phyloP scores from a whole-genome alignment of 768 basidiomycete genomes.

The Auricularia cornea region DNA sequence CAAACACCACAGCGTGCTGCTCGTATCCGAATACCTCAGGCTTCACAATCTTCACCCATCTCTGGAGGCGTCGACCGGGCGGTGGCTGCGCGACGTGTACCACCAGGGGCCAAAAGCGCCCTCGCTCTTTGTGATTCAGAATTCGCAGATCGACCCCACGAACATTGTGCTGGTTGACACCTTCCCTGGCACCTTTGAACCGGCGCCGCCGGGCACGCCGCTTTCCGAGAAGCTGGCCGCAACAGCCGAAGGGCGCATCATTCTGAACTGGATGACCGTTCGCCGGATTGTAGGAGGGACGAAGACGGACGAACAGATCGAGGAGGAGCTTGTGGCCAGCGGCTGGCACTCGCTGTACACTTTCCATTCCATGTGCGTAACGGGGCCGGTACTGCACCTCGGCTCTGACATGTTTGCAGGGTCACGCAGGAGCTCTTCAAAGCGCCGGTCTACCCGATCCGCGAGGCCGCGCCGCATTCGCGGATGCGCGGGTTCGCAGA shows the following conservation, averaged over 20 bases:
- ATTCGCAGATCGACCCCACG: background rate
- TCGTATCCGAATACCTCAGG: slow-evolving; percentile 8
- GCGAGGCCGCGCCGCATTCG: background rate
- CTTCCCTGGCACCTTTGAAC: background rate
- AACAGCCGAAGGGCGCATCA: background rate
- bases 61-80: slow-evolving; percentile 3
- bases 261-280: background rate
- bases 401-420: background rate
- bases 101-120: background rate
- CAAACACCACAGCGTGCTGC: slow-evolving; percentile 1
- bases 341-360: slow-evolving; percentile 2
- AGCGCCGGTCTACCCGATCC: slow-evolving; percentile 1
- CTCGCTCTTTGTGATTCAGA: background rate
- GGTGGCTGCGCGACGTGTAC: slow-evolving; percentile 2
- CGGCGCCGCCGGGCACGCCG: background rate
- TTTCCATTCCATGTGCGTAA: background rate
- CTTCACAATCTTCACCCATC: slow-evolving; percentile 5
- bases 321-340: background rate
- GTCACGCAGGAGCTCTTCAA: slow-evolving; percentile 1
- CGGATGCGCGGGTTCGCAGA: background rate
- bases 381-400: too few relatives aligned
- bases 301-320: background rate
- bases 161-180: background rate
- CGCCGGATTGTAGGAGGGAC: background rate
- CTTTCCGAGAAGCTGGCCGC: background rate